These are phyloP conservation scores for Suillus cothurnatus DNA, from an alignment of 768 basidiomycete species.

Conservation along the genomic window DNA sequence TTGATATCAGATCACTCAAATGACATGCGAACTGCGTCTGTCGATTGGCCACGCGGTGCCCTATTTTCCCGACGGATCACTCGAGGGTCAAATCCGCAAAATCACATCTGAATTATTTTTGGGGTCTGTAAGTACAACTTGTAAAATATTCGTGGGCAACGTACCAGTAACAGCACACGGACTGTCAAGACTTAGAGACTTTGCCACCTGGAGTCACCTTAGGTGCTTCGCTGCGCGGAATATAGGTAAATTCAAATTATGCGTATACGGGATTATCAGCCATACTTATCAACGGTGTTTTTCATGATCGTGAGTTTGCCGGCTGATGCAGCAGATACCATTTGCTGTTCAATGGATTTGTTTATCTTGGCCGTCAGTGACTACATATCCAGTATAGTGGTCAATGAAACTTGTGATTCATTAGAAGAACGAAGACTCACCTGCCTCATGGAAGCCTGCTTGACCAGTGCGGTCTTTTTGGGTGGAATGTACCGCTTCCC, in stretches of 20 bases:
- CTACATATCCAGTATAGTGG: constrained; percentile 38
- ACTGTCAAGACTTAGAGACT: neutral
- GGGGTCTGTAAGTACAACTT: neutral
- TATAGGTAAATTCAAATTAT: constrained; percentile 9
- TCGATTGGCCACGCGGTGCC: neutral
- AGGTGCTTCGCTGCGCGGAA: constrained; percentile 21
- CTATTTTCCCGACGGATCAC: neutral
- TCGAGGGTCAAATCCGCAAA: neutral
- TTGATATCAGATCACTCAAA: neutral
- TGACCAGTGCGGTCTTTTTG: constrained; percentile 74
- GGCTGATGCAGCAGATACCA: constrained; percentile 84
- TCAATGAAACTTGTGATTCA: constrained; percentile 6
- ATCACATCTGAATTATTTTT: constrained; percentile 5
- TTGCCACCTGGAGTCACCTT: constrained; percentile 7
- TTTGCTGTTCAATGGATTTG: constrained; percentile 88
- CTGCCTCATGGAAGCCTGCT: constrained; percentile 78
- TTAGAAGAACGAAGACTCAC: constrained; percentile 39
- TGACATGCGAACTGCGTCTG: neutral
- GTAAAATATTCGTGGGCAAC: neutral
- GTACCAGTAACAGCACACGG: neutral
- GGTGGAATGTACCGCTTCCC: constrained; percentile 78
- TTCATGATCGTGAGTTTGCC: constrained; percentile 96
- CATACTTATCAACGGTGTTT: constrained; percentile 44
- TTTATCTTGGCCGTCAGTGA: constrained; percentile 89
- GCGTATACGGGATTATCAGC: neutral